Evolutionary conservation across 495 filamentous ascomycete genomes (phyloP), one percentile per base, ranked within the genome.

Genomic region (Penicillium crystallinum): DNA sequence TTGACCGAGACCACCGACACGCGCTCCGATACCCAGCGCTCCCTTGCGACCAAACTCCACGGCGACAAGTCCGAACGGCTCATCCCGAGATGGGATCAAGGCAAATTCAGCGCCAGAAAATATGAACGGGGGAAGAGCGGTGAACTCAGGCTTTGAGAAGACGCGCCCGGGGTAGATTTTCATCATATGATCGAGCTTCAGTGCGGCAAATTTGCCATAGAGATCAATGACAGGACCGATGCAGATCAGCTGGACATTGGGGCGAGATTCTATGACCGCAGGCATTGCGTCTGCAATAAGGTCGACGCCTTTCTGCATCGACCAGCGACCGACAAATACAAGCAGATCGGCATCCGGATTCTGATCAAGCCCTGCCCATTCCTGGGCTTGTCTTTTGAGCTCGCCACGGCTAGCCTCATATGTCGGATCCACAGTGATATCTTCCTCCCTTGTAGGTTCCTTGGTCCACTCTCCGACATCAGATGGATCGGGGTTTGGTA

Each of bases 11-110:
- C 87, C 86, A 57, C 77, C 77, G 25, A 80, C 77, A 52, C 77
- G 67, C 9, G 84, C 82, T 27, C 87, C 87, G 51, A 90, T 84
- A 61, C 87, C 85, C 10, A 90, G 70, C 2, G 87, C 87, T 39
- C 87, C 87, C 66, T 89, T 89, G 29, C 87, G 77, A 34, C 87
- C 87, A 54, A 89, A 90, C 58, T 90, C 87, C 40, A 90, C 87
- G 17, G 87, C 87, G 10, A 90, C 87, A 29, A 90, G 68, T 18
- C 87, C 87, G 57, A 90, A 90, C 0, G 87, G 87, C 67, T 90
- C 87, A 53, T 90, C 87, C 58, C 87, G 81, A 29, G 84, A 88
- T 4, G 87, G 87, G 50, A 90, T 90, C 17, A 90, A 73, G 21
- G 87, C 86, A 54, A 90, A 90, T 49, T 90, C 87, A 14, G 87